Evolutionary conservation across 2,329 filamentous ascomycete species (phyloP).

Genomic region (Cladobotryum protrusum): DNA sequence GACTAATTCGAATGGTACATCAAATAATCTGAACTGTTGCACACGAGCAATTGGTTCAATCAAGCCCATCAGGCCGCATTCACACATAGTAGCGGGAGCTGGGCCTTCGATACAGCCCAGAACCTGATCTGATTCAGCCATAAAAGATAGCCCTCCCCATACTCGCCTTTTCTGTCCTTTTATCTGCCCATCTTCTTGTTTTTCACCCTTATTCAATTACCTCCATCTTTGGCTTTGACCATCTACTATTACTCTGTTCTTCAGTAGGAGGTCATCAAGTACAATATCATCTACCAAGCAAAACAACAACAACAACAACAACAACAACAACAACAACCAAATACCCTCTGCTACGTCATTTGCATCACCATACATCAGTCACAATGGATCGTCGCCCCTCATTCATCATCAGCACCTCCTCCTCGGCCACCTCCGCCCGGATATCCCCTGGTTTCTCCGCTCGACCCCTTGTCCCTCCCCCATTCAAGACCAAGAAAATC

Average conservation of each 20-base stretch:
- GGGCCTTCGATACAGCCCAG: no score
- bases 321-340: no score
- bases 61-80: no score
- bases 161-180: neutral
- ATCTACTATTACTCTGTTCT: no score
- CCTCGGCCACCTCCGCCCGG: conserved; percentile 3
- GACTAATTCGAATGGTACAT: neutral
- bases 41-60: no score
- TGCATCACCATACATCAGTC: neutral
- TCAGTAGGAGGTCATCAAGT: no score
- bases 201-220: neutral
- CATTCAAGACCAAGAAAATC: conserved; percentile 19
- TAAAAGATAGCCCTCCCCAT: neutral
- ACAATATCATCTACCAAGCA: neutral
- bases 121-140: neutral
- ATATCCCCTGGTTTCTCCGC: conserved; percentile 4
- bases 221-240: no score
- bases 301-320: no score
- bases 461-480: conserved; percentile 14
- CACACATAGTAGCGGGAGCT: no score
- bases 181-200: neutral
- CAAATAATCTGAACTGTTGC: no score
- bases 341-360: neutral
- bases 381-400: conserved; percentile 7
- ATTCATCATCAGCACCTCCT: neutral